Conservation (phyloP, 305 asterid genomes). For the Fraxinus ornus region DNA sequence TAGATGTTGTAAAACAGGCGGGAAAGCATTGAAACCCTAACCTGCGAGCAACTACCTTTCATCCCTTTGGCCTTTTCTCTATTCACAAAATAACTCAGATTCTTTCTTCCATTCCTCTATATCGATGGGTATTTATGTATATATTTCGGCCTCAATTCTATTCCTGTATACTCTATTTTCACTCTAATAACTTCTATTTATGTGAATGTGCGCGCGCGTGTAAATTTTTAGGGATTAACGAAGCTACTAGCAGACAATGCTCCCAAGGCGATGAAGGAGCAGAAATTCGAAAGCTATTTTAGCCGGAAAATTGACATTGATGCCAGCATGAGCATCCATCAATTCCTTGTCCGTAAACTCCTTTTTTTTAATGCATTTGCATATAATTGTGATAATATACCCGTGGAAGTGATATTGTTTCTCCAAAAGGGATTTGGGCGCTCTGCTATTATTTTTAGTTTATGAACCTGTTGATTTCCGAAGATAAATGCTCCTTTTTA, state of each 20-base stretch:
- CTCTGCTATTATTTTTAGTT: background rate
- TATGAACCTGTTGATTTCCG: background rate
- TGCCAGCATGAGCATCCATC: conserved; percentile 99
- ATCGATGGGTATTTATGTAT: conserved; percentile 41
- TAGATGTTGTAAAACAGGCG: conserved; percentile 21
- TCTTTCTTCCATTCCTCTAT: conserved; percentile 13
- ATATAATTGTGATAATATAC: background rate
- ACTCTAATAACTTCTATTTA: background rate
- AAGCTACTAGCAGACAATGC: conserved; percentile 93
- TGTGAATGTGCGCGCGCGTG: background rate
- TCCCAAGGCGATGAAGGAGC: conserved; percentile 84
- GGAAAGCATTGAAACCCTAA: conserved; percentile 33
- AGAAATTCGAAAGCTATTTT: conserved; percentile 87
- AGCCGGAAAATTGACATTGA: conserved; percentile 95
- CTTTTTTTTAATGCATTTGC: background rate
- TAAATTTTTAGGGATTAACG: conserved; percentile 69
- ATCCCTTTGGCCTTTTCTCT: background rate
- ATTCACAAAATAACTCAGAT: background rate
- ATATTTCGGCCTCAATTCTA: background rate
- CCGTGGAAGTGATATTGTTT: background rate
- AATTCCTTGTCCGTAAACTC: conserved; percentile 61
- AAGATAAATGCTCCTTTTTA: background rate
- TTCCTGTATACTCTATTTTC: background rate
- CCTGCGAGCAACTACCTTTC: background rate
- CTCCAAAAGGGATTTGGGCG: background rate